Percentiles rank a stretch among this genome's conserved stretches.
These are phyloP conservation scores for Malassezia restricta DNA, from an alignment of 1,284 basidiomycete genomes.

Conservation along the genomic window DNA sequence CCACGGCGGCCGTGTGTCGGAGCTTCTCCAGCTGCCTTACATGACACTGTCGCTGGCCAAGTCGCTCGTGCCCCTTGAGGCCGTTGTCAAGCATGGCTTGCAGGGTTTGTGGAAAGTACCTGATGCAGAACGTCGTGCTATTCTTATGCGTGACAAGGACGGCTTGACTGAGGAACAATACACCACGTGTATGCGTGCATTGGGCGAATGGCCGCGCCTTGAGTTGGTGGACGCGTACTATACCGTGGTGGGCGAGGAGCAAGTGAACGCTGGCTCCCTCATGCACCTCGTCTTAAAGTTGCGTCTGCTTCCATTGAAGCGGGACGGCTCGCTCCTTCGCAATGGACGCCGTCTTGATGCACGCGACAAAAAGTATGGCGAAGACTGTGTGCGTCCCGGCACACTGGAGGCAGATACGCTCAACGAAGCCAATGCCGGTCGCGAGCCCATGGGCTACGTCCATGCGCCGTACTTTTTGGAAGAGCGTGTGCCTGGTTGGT, in stretches of 20 bases:
- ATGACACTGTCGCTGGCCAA: slow-evolving; percentile 22
- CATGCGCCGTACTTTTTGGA: slow-evolving; percentile 84
- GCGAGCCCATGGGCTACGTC: slow-evolving; percentile 54
- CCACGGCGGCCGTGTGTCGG: slow-evolving; percentile 19
- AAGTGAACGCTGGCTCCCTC: slow-evolving; percentile 77
- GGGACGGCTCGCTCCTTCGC: slow-evolving; percentile 29
- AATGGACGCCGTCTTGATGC: slow-evolving; percentile 29
- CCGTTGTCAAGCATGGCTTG: slow-evolving; percentile 25
- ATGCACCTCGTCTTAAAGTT: slow-evolving; percentile 77
- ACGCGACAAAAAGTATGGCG: slow-evolving; percentile 45
- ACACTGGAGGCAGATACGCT: slow-evolving; percentile 10
- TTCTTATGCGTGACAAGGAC: slow-evolving; percentile 20
- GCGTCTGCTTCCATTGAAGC: slow-evolving; percentile 54
- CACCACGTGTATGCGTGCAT: slow-evolving; percentile 58
- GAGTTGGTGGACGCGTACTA: slow-evolving; percentile 76
- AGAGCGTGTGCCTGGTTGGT: slow-evolving; percentile 47
- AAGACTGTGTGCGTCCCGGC: slow-evolving; percentile 30
- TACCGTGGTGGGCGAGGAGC: slow-evolving; percentile 70
- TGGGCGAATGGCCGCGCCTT: slow-evolving; percentile 63
- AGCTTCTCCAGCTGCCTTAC: slow-evolving; percentile 40
- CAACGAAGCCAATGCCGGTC: slow-evolving; percentile 38
- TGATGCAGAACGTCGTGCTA: slow-evolving; percentile 49
- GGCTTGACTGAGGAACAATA: slow-evolving; percentile 43
- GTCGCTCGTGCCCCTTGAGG: slow-evolving; percentile 18
- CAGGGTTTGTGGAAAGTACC: slow-evolving; percentile 42